A percentile compares a stretch with the other conserved stretches of the same genome.
Evolutionary conservation across 768 basidiomycete species (phyloP).

Genomic region (Mycena rosella): DNA sequence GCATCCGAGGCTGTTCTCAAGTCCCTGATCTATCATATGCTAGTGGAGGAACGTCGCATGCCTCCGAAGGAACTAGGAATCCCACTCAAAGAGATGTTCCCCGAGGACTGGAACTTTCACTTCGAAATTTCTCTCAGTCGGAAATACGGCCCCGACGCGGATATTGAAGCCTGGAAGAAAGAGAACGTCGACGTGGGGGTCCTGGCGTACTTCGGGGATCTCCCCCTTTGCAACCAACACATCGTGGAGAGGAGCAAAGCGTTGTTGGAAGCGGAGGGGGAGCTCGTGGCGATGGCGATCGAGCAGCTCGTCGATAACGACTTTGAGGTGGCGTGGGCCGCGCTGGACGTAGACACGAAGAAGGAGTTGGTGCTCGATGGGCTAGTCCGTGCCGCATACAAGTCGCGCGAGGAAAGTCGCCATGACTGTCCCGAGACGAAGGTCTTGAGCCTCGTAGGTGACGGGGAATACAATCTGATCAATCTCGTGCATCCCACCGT

Average conservation of each 20-base stretch:
- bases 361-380: conserved; percentile 2
- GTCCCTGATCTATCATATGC: not conserved
- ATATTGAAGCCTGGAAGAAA: not conserved
- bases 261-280: not conserved
- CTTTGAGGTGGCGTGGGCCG: conserved; percentile 17
- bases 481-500: not conserved
- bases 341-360: not conserved
- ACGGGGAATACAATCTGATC: conserved; percentile 11
- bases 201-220: not conserved
- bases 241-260: conserved; percentile 4
- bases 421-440: conserved; percentile 25
- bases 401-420: conserved; percentile 18
- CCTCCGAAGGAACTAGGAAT: conserved; percentile 23
- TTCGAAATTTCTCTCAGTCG: not conserved
- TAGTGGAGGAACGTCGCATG: not conserved
- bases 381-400: conserved; percentile 7
- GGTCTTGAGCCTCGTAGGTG: conserved; percentile 1
- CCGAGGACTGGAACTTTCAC: conserved; percentile 19
- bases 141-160: conserved; percentile 23
- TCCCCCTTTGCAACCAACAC: not conserved
- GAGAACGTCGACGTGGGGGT: conserved; percentile 9
- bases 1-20: not conserved
- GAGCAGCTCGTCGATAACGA: not conserved
- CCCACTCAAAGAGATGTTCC: conserved; percentile 1
- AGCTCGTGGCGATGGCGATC: conserved; percentile 7